Conservation (phyloP, 176 grass and related monocot species). For the Calamus simplicifolius region DNA sequence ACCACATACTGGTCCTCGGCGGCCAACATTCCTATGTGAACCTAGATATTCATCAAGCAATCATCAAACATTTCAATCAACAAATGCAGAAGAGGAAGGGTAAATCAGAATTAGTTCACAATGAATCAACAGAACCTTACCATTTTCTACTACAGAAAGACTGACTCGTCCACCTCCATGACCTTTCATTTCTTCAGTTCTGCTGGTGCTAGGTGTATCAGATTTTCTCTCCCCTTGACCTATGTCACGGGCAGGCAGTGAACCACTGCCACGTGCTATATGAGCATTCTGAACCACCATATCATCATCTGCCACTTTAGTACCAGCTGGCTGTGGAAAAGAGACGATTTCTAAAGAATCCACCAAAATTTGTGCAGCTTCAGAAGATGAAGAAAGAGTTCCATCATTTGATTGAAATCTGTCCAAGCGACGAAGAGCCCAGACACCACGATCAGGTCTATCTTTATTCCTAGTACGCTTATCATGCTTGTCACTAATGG, state of each 20-base stretch:
- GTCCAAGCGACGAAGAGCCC: conserved; percentile 17
- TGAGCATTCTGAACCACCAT: neutral
- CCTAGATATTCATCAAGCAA: conserved; percentile 34
- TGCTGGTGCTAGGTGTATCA: neutral
- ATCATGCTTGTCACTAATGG: conserved; percentile 11
- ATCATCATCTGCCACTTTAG: conserved; percentile 1
- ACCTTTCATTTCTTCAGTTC: conserved; percentile 10
- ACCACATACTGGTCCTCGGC: conserved; percentile 50
- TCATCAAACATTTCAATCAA: neutral
- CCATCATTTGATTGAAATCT: conserved; percentile 16
- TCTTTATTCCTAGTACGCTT: conserved; percentile 18
- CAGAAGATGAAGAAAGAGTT: neutral
- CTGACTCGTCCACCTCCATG: neutral
- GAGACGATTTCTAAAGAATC: conserved; percentile 13
- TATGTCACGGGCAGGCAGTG: neutral
- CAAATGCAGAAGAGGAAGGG: conserved; percentile 2
- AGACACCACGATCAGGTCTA: conserved; percentile 23
- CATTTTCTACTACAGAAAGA: conserved; percentile 3
- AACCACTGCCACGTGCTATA: neutral
- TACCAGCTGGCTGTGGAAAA: neutral
- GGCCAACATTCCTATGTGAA: conserved; percentile 57
- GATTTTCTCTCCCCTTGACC: conserved; percentile 12
- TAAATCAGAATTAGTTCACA: neutral
- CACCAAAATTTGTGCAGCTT: neutral
- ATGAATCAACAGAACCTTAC: neutral